A percentile compares a stretch with the other conserved stretches of the same genome.
phyloP scores from a whole-genome alignment of 148 eudicot genomes.

The Camellia granthamiana region DNA sequence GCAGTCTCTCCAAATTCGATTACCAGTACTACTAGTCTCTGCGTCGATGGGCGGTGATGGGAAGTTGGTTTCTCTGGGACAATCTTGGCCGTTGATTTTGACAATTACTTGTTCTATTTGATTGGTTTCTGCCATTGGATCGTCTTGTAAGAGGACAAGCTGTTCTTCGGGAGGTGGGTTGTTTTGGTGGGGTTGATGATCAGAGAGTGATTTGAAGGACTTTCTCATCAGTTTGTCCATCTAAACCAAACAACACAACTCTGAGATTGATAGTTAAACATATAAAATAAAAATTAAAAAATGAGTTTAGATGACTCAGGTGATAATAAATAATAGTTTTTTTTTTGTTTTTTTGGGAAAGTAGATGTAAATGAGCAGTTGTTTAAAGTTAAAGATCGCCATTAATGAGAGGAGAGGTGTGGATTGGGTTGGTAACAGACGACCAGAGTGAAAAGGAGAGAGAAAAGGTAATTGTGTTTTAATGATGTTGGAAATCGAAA shows the following conservation, averaged over 20 bases:
- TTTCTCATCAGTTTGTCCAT: slow-evolving; percentile 25
- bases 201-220: slow-evolving; percentile 22
- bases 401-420: too few species aligned
- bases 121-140: slow-evolving; percentile 15
- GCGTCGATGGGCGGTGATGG: not conserved
- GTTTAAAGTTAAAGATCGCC: too few species aligned
- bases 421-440: too few species aligned
- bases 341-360: too few species aligned
- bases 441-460: too few species aligned
- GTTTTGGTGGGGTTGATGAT: not conserved
- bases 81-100: slow-evolving; percentile 20
- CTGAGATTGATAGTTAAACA: not conserved
- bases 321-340: not conserved
- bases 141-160: slow-evolving; percentile 27
- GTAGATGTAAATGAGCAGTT: too few species aligned
- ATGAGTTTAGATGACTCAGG: not conserved
- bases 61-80: not conserved
- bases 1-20: slow-evolving; percentile 40
- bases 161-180: slow-evolving; percentile 30
- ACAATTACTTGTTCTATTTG: slow-evolving; percentile 10
- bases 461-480: too few species aligned
- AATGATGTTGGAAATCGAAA: too few species aligned
- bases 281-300: not conserved
- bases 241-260: not conserved
- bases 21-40: not conserved